Evolutionary conservation across 2,329 filamentous ascomycete species (phyloP), one percentile per base, ranked within the genome.

Genomic region (Magnaporthiopsis rhizophila): DNA sequence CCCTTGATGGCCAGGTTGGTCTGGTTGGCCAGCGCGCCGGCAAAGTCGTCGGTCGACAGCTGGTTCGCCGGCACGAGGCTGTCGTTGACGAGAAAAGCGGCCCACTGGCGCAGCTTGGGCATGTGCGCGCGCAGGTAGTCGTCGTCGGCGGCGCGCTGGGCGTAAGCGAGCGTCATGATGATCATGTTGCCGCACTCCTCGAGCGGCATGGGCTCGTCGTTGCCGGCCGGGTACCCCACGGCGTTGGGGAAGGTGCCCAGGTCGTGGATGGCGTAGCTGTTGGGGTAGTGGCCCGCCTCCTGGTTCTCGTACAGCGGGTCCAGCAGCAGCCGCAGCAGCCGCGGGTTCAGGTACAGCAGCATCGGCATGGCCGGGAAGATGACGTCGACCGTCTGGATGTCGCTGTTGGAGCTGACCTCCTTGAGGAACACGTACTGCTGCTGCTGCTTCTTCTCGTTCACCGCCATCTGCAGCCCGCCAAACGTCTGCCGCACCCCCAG

Each of bases 391-490:
- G 92, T 96, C 73, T 96, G 90, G 68, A 88, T 87, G 70, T 96
- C 94, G 56, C 92, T 91, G 72, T 96, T 89, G 3, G 90, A 94
- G 66, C 89, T 92, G 71, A 96, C 96, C 74, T 96, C 92, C 73
- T 97, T 96, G 64, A 96, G 77, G 77, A 96, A 96, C 18, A 96
- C 76, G 63, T 93, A 83, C 0, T 89, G 88, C 65, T 89, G 83
- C 28, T 3, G 28, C 28, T 30, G 28, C 28, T 30, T 3, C 28
- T 30, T 3, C 28, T 30, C 28, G 28, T 5, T 3, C 28, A 30
- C 28, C 28, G 88, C 84, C 71, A 92, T 90, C 67, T 88, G 87
- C 2, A 90, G 87, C 0, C 86, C 90, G 18, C 88, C 92, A 76
- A 96, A 88, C 0, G 88, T 86, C 74, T 97, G 92, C 59, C 92